These are phyloP conservation scores for Phycomyces blakesleeanus DNA, from an alignment of 192 early-diverging fungal genomes.

Conservation along the genomic window DNA sequence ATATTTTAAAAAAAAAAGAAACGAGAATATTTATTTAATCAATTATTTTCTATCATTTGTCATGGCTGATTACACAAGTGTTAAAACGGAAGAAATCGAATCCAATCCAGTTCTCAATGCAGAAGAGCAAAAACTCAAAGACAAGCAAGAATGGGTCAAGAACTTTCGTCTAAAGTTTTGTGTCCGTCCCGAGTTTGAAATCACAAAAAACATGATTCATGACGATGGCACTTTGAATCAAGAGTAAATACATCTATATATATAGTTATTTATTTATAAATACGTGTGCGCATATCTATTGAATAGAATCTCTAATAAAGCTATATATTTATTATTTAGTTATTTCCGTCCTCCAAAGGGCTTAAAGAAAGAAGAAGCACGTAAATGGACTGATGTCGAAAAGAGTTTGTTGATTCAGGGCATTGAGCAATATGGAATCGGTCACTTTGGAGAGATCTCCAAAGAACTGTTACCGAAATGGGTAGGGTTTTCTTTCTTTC, in stretches of 20 bases:
- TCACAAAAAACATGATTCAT: conserved; percentile 81
- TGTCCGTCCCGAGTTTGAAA: conserved; percentile 73
- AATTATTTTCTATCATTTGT: no score
- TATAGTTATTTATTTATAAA: conserved; percentile 8
- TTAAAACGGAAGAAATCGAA: background rate
- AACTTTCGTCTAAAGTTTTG: conserved; percentile 84
- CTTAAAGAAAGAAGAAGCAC: conserved; percentile 46
- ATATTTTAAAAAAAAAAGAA: no score
- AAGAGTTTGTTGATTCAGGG: conserved; percentile 69
- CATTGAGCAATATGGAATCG: conserved; percentile 80
- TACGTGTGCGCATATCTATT: background rate
- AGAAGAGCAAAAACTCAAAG: conserved; percentile 36
- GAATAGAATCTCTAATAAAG: conserved; percentile 5
- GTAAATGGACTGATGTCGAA: conserved; percentile 87
- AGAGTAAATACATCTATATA: conserved; percentile 48
- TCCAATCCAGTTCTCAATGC: background rate
- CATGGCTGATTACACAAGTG: no score
- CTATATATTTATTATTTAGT: conserved; percentile 30
- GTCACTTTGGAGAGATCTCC: conserved; percentile 84
- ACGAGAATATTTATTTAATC: no score
- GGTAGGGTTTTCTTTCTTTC: conserved; percentile 41
- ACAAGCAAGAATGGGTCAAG: conserved; percentile 77
- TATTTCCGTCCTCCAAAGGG: conserved; percentile 78
- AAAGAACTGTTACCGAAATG: conserved; percentile 72
- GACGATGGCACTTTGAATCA: conserved; percentile 84